These are phyloP conservation scores for Cladorrhinum samala DNA, from an alignment of 495 filamentous ascomycete species.

Conservation along the genomic window DNA sequence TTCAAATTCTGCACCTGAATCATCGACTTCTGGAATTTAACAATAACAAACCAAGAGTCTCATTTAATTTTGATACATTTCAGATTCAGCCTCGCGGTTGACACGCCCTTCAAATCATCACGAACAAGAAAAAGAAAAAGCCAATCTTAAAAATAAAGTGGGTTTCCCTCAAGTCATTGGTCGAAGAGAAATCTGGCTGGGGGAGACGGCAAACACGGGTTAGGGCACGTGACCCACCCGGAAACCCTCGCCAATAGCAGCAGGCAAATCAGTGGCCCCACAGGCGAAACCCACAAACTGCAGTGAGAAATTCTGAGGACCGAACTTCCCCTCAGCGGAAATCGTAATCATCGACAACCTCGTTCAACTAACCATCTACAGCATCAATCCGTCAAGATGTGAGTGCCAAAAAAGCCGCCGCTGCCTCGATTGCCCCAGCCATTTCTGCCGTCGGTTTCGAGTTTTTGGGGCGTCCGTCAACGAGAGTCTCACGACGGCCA, in stretches of 20 bases:
- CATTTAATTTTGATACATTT: no score
- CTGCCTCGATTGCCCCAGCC: conserved; percentile 4
- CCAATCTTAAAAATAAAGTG: background rate
- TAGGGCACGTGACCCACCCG: conserved; percentile 19
- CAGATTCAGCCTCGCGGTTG: no score
- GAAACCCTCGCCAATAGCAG: conserved; percentile 31
- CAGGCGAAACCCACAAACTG: conserved; percentile 34
- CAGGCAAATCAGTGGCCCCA: conserved; percentile 16
- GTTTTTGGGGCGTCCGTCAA: background rate
- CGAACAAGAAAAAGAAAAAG: no score
- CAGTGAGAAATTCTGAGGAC: conserved; percentile 33
- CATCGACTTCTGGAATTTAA: no score
- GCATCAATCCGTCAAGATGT: conserved; percentile 49
- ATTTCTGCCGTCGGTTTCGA: background rate
- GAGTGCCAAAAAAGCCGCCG: conserved; percentile 27
- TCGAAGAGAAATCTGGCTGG: background rate
- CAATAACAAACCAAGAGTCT: no score
- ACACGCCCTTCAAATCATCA: no score
- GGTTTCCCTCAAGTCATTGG: background rate
- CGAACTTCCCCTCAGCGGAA: conserved; percentile 36
- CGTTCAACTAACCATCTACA: conserved; percentile 39
- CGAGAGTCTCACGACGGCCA: conserved; percentile 1
- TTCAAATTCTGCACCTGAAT: no score
- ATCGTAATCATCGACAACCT: conserved; percentile 37
- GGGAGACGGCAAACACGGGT: conserved; percentile 8